Conservation (phyloP, 768 basidiomycete species). For the Kwoniella sp. region DNA sequence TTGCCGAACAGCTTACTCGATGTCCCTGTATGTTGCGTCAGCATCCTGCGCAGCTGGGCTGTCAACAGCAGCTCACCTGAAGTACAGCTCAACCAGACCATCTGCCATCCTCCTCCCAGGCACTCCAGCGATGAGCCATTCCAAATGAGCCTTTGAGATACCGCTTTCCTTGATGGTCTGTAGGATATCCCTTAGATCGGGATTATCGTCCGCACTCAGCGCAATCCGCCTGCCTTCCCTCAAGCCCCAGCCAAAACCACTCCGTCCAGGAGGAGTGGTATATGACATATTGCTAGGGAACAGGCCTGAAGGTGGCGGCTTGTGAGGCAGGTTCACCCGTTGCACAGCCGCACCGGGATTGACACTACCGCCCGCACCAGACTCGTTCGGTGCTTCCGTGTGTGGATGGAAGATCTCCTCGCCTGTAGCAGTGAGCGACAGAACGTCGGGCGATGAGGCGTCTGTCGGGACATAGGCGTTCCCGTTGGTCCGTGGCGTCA, state of each 20-base stretch:
- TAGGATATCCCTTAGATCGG: slow-evolving; percentile 43
- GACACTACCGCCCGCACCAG: too few species aligned
- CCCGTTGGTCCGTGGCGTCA: background rate
- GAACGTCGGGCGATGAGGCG: slow-evolving; percentile 34
- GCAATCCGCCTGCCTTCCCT: slow-evolving; percentile 38
- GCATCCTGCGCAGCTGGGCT: background rate
- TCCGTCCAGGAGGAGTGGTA: slow-evolving; percentile 27
- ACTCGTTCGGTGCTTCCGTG: slow-evolving; percentile 13
- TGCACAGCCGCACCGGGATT: slow-evolving; percentile 7
- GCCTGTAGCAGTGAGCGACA: slow-evolving; percentile 35
- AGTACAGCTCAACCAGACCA: slow-evolving; percentile 46
- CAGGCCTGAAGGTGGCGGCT: slow-evolving; percentile 37
- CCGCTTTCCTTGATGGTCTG: slow-evolving; percentile 49
- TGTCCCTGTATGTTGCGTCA: too few species aligned
- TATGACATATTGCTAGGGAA: slow-evolving; percentile 32
- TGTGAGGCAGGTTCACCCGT: slow-evolving; percentile 21
- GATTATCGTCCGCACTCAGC: slow-evolving; percentile 33
- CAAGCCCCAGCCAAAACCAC: slow-evolving; percentile 39
- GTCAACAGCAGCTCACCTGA: slow-evolving; percentile 15
- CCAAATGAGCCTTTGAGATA: slow-evolving; percentile 46
- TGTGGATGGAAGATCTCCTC: slow-evolving; percentile 45
- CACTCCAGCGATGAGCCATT: slow-evolving; percentile 48
- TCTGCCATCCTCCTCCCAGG: slow-evolving; percentile 47
- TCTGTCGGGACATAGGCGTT: slow-evolving; percentile 6
- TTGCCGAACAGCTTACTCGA: slow-evolving; percentile 32